Percentiles rank a stretch among this genome's conserved stretches.
phyloP scores from a whole-genome alignment of 106 monocot genomes.

The Acorus gramineus region DNA sequence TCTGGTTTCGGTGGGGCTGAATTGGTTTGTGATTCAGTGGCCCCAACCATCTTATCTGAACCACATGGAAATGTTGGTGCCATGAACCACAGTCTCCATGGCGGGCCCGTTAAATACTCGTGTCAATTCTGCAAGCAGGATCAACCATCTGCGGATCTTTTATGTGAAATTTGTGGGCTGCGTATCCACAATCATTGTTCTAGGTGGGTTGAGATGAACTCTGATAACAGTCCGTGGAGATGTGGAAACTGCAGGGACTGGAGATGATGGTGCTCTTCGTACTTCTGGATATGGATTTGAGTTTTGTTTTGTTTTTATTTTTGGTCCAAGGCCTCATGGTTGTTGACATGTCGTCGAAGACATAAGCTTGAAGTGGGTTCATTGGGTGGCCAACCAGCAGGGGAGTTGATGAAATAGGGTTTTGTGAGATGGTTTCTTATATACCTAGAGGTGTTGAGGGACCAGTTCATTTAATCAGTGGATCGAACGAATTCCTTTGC shows the following conservation, averaged over 20 bases:
- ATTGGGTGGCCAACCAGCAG: too few relatives aligned
- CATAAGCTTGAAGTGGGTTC: too few relatives aligned
- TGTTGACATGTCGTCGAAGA: too few relatives aligned
- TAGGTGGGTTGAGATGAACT: slow-evolving; percentile 46
- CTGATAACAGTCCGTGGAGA: slow-evolving; percentile 32
- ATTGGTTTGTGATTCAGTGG: slow-evolving; percentile 3
- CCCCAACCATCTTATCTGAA: neutral
- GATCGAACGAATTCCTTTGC: too few relatives aligned
- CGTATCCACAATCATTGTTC: slow-evolving; percentile 56
- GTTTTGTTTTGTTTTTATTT: too few relatives aligned
- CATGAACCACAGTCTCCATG: slow-evolving; percentile 1
- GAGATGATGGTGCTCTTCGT: slow-evolving; percentile 8
- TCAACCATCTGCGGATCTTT: slow-evolving; percentile 33
- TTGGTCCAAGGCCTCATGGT: too few relatives aligned
- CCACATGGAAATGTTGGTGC: neutral
- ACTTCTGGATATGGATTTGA: too few relatives aligned
- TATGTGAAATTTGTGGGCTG: slow-evolving; percentile 48
- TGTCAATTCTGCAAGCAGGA: slow-evolving; percentile 45
- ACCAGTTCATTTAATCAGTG: too few relatives aligned
- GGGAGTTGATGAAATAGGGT: too few relatives aligned
- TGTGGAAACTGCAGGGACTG: slow-evolving; percentile 67
- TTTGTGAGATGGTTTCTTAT: too few relatives aligned
- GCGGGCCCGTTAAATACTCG: neutral
- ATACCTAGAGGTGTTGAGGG: too few relatives aligned
- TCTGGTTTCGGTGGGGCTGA: slow-evolving; percentile 4